These are phyloP conservation scores for Cyphellophora attinorum DNA, from an alignment of 2,329 filamentous ascomycete species.

Conservation along the genomic window DNA sequence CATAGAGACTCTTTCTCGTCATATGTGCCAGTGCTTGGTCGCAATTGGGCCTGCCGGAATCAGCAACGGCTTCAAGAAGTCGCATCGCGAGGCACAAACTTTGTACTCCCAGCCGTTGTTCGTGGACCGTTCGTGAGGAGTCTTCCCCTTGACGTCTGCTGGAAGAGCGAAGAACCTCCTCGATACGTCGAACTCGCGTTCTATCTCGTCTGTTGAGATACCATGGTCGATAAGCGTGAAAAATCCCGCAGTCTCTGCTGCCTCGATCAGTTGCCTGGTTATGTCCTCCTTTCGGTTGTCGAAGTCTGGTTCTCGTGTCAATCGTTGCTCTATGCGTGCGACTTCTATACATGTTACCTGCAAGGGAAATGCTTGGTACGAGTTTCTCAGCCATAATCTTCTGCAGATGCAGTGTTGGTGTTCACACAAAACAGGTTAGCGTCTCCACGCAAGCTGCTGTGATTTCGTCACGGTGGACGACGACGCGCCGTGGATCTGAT, in stretches of 20 bases:
- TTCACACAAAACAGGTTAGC: too few relatives aligned
- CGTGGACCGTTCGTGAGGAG: constrained; percentile 41
- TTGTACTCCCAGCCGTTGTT: constrained; percentile 50
- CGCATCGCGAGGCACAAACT: not conserved
- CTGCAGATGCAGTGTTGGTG: too few relatives aligned
- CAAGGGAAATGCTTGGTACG: not conserved
- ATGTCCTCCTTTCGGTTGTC: constrained; percentile 43
- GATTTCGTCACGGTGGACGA: too few relatives aligned
- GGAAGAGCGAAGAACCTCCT: constrained; percentile 46
- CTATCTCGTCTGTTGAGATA: constrained; percentile 38
- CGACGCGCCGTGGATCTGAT: too few relatives aligned
- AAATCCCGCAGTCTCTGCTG: constrained; percentile 50
- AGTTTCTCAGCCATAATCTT: constrained; percentile 1
- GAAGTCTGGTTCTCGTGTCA: too few relatives aligned
- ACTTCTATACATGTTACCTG: not conserved
- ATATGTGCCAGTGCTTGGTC: constrained; percentile 47
- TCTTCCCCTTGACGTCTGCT: constrained; percentile 40
- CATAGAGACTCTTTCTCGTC: constrained; percentile 52
- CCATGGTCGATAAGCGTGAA: constrained; percentile 48
- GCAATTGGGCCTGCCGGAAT: constrained; percentile 44
- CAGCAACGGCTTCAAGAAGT: too few relatives aligned
- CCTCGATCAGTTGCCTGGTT: constrained; percentile 40
- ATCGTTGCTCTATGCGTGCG: too few relatives aligned
- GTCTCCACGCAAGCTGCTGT: too few relatives aligned
- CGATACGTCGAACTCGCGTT: constrained; percentile 40